These are phyloP conservation scores for Hanseniaspora nectarophila DNA, from an alignment of 805 yeast genomes.

Conservation along the genomic window DNA sequence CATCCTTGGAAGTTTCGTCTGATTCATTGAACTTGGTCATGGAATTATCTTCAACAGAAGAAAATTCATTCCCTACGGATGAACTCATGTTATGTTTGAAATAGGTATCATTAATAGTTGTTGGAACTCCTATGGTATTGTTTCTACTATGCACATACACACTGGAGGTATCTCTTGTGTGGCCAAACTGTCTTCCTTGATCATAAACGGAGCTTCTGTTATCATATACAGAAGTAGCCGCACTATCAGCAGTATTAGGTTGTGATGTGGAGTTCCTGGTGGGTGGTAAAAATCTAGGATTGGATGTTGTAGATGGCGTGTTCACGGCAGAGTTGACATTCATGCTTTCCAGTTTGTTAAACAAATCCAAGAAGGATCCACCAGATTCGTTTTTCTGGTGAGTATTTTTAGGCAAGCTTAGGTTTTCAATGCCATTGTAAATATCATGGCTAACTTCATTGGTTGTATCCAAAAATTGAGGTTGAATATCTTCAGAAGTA, in stretches of 20 bases:
- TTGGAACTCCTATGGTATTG: conserved; percentile 24
- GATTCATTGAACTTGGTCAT: neutral
- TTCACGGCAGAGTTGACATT: neutral
- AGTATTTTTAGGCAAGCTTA: too few relatives aligned
- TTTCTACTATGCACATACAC: conserved; percentile 36
- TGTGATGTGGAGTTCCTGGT: neutral
- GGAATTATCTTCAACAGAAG: neutral
- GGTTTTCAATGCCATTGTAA: too few relatives aligned
- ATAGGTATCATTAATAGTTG: neutral
- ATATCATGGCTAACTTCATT: neutral
- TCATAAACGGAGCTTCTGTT: conserved; percentile 7
- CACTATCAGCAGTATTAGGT: conserved; percentile 8
- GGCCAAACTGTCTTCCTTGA: conserved; percentile 9
- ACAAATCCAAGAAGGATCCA: conserved; percentile 28
- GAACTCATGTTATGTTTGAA: neutral
- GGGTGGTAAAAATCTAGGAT: neutral
- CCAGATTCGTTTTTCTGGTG: conserved; percentile 27
- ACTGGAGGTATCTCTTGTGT: conserved; percentile 37
- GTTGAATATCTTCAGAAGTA: neutral
- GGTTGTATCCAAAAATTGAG: neutral
- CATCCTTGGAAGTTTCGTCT: neutral
- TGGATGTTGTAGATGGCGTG: neutral
- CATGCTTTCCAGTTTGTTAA: conserved; percentile 21
- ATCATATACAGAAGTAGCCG: conserved; percentile 1
- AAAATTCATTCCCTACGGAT: neutral